Evolutionary conservation across 805 yeast species (phyloP), one percentile per base, ranked within the genome.

Genomic region (Candida parachauliodes): DNA sequence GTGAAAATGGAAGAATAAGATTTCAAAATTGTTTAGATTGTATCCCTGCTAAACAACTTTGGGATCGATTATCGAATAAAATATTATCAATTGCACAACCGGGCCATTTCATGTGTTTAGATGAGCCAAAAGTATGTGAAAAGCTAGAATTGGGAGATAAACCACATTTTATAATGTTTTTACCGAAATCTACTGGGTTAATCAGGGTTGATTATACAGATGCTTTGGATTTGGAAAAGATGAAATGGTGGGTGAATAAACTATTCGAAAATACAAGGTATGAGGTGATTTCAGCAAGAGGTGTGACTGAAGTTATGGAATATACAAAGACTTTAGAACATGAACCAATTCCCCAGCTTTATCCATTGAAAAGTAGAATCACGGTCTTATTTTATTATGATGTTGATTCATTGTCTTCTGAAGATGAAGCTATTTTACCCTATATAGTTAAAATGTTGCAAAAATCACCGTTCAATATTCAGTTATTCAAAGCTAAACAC

Each of bases 401-500:
- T 40, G 57, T 59, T n/a, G 68, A 70, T 14, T 62, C 76, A 0
- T 61, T 62, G 4, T 66, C 77, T 1, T 68, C 66, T 2, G 93
- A 85, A 52, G 93, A 85, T 56, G 72, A 70, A 45, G 73, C 73
- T 20, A 57, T 83, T 4, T 60, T 85, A 41, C 79, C 81, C 5
- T 73, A 80, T 46, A 48, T 85, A 29, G 55, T 81, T 29, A 83
- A 81, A 38, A 78, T 77, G 9, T 59, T 81, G 15, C 76, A 83
- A 42, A 67, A 74, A 39, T 57, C 81, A 8, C 80, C 81, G 1
- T 62, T 68, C 41, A 73, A 81, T 46, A 66, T 79, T 5, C 65
- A 70, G 43, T 50, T 85, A 5, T 77, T 65, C 52, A 74, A 70
- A 28, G 68, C 80, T 2, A 65, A 70, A n/a, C 77, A 78, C 45